phyloP scores from a whole-genome alignment of 1,284 basidiomycete genomes.

The Ustilago sp. region DNA sequence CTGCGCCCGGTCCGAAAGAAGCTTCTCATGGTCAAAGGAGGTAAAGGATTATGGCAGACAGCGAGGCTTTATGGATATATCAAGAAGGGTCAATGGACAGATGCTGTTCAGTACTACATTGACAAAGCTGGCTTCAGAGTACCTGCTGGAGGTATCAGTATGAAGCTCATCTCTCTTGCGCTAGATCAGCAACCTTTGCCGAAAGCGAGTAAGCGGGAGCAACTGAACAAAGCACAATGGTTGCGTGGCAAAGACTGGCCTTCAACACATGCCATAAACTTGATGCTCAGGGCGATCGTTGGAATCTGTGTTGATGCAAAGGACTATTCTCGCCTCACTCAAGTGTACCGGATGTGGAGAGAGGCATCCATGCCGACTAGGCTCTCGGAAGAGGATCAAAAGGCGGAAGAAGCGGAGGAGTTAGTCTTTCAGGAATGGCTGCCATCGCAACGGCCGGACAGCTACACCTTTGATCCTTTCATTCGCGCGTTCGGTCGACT shows the following conservation, averaged over 20 bases:
- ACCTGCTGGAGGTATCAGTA: conserved; percentile 35
- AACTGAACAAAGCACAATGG: background rate
- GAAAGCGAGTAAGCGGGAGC: background rate
- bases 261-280: conserved; percentile 44
- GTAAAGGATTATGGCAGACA: conserved; percentile 45
- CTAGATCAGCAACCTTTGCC: conserved; percentile 11
- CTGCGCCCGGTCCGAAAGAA: conserved; percentile 21
- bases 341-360: conserved; percentile 33
- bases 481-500: conserved; percentile 36
- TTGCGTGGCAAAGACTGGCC: conserved; percentile 41
- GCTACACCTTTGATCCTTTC: conserved; percentile 42
- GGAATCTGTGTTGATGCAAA: conserved; percentile 23
- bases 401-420: background rate
- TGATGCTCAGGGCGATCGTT: conserved; percentile 33
- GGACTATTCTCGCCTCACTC: conserved; percentile 27
- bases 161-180: conserved; percentile 18
- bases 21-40: conserved; percentile 21
- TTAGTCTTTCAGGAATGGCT: conserved; percentile 38
- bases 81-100: conserved; percentile 21
- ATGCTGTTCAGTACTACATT: conserved; percentile 27
- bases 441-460: conserved; percentile 34
- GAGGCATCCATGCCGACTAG: conserved; percentile 4
- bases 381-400: background rate
- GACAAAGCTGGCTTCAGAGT: conserved; percentile 33
- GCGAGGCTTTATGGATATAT: conserved; percentile 33